phyloP scores from a whole-genome alignment of 805 yeast species.

The Hanseniaspora singularis region DNA sequence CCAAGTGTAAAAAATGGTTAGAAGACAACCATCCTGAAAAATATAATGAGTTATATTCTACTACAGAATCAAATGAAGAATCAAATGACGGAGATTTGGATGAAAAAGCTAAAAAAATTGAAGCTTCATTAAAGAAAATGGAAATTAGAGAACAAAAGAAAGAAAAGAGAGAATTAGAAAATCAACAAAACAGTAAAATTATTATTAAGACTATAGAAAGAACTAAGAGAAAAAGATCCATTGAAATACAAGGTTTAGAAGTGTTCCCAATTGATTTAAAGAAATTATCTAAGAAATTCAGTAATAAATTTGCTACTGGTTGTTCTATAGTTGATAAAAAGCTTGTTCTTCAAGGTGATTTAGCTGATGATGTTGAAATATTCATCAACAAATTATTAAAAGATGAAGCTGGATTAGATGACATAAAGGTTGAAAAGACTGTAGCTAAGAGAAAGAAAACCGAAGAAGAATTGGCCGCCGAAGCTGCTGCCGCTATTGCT shows the following conservation, averaged over 20 bases:
- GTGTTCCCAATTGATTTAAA: constrained; percentile 81
- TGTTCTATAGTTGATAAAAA: constrained; percentile 86
- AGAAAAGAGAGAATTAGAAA: constrained; percentile 71
- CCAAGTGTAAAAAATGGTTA: constrained; percentile 78
- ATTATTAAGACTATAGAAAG: constrained; percentile 77
- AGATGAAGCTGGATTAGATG: constrained; percentile 62
- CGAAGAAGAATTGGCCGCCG: constrained; percentile 17
- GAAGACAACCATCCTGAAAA: constrained; percentile 45
- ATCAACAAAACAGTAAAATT: constrained; percentile 69
- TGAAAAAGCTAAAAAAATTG: constrained; percentile 73
- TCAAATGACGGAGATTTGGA: constrained; percentile 45
- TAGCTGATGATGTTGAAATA: constrained; percentile 77
- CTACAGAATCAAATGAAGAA: constrained; percentile 38
- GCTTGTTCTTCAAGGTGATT: constrained; percentile 87
- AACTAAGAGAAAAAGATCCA: constrained; percentile 76
- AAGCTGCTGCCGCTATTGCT: constrained; percentile 14
- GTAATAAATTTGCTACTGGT: constrained; percentile 91
- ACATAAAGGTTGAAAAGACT: constrained; percentile 78
- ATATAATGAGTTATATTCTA: constrained; percentile 45
- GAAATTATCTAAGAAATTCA: constrained; percentile 81
- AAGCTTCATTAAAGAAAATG: constrained; percentile 68
- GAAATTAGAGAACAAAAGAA: constrained; percentile 78
- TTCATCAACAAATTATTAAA: constrained; percentile 58
- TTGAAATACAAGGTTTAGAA: constrained; percentile 78
- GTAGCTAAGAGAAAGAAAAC: constrained; percentile 51